phyloP scores from a whole-genome alignment of 2,329 filamentous ascomycete species.

The Colletotrichum musae region DNA sequence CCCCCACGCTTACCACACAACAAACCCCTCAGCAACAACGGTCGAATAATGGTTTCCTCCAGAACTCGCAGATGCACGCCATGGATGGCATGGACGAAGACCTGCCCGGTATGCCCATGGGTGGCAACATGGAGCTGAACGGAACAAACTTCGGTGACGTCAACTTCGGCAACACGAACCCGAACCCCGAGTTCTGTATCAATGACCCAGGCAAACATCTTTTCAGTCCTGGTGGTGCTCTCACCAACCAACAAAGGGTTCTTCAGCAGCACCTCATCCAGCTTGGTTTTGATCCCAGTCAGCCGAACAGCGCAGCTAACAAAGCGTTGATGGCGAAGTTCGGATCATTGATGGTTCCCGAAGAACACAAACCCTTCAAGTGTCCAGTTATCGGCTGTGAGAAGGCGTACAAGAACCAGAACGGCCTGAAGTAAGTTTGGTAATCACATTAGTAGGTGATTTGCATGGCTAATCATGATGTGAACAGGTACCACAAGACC shows the following conservation, averaged over 20 bases:
- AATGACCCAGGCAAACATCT: conserved; percentile 95
- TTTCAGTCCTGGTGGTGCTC: conserved; percentile 86
- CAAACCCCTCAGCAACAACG: conserved; percentile 70
- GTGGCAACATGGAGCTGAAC: conserved; percentile 74
- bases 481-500: conserved; percentile 75
- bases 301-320: conserved; percentile 83
- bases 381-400: conserved; percentile 98
- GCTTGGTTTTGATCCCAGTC: conserved; percentile 81
- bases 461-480: conserved; percentile 32
- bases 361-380: conserved; percentile 97
- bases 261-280: conserved; percentile 79
- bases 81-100: conserved; percentile 82
- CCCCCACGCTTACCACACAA: conserved; percentile 88
- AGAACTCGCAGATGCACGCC: conserved; percentile 73
- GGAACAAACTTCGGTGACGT: conserved; percentile 65
- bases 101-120: conserved; percentile 73
- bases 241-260: conserved; percentile 73
- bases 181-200: conserved; percentile 73
- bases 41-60: conserved; percentile 52
- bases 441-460: conserved; percentile 2
- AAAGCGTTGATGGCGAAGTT: conserved; percentile 70
- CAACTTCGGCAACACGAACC: conserved; percentile 64
- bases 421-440: conserved; percentile 88
- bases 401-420: conserved; percentile 99
- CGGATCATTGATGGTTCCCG: conserved; percentile 76